These are phyloP conservation scores for Candida boleticola DNA, from an alignment of 805 yeast genomes.

Conservation along the genomic window DNA sequence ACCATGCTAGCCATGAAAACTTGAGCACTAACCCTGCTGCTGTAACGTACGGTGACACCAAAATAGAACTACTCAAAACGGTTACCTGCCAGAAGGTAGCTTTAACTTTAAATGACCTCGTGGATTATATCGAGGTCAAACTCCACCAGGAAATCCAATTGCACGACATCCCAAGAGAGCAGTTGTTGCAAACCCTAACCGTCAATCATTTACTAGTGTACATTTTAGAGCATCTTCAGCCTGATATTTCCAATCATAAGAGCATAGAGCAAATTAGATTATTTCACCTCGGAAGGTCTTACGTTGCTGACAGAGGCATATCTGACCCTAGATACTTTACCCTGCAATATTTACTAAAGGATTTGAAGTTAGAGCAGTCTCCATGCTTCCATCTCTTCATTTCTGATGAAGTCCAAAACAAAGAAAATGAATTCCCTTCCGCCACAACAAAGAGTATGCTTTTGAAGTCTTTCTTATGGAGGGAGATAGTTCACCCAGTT, in stretches of 20 bases:
- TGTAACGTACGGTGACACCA: not conserved
- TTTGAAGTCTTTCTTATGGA: slow-evolving; percentile 3
- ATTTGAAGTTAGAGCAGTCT: slow-evolving; percentile 1
- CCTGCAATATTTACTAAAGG: slow-evolving; percentile 2
- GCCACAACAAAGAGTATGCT: not conserved
- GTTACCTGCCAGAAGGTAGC: not conserved
- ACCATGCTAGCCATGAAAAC: too few species aligned
- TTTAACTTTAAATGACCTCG: not conserved
- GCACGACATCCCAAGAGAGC: not conserved
- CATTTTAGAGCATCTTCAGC: not conserved
- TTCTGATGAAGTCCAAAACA: not conserved
- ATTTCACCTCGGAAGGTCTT: slow-evolving; percentile 6
- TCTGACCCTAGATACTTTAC: slow-evolving; percentile 7
- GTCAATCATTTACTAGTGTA: slow-evolving; percentile 5
- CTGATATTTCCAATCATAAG: not conserved
- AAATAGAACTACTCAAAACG: slow-evolving; percentile 2
- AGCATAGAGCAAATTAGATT: slow-evolving; percentile 4
- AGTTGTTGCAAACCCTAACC: slow-evolving; percentile 1
- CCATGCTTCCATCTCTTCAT: slow-evolving; percentile 5
- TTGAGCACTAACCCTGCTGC: not conserved
- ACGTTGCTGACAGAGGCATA: slow-evolving; percentile 4
- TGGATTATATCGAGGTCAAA: slow-evolving; percentile 1
- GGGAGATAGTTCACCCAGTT: not conserved
- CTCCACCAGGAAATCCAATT: slow-evolving; percentile 1
- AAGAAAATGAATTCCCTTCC: not conserved